Evolutionary conservation across 169 alveolate species (phyloP), one percentile per base, ranked within the genome.

Genomic region (Plasmodium chabaudi): DNA sequence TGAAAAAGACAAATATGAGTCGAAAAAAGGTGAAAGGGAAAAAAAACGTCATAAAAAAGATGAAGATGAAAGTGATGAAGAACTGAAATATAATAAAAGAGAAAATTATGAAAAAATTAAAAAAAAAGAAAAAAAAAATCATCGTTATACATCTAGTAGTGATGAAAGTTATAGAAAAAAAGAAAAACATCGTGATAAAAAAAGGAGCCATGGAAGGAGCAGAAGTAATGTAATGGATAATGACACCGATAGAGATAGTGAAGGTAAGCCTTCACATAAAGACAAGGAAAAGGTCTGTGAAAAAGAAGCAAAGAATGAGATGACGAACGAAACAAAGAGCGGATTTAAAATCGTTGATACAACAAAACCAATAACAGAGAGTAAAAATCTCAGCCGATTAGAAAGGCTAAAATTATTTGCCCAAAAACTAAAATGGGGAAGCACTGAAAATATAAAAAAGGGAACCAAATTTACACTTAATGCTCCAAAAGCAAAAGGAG

Each of bases 391-490:
- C 13, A 63, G 77, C 74, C 23, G 88, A 19, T 27, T 75, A 56
- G 88, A 75, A 67, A 63, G 88, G 49, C 15, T 75, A 51, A 75
- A 75, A 34, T 56, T 25, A 21, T 75, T 75, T 44, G 88, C 88
- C 9, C 42, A 64, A 39, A 75, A 39, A 55, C 61, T 75, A 63
- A 75, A 61, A 55, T 63, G 64, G n/a, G 23, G 3, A 55, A 55
- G 57, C 1, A 51, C n/a, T n/a, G 74, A 47, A 9, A 68, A 63
- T 39, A 34, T 19, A 1, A 51, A n/a, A 42, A 75, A 46, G 23
- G 15, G 23, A 2, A 63, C 88, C 0, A 75, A 75, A 67, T 74
- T 74, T 61, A 60, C 74, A 6, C 63, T 74, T 15, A 74, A 44
- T 51, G 59, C 68, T 44, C 9, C 57, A 23, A 44, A 10, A 10